Base-by-base conservation (phyloP, 2,329 filamentous ascomycete species). In the Daldinia eschscholtzii region DNA sequence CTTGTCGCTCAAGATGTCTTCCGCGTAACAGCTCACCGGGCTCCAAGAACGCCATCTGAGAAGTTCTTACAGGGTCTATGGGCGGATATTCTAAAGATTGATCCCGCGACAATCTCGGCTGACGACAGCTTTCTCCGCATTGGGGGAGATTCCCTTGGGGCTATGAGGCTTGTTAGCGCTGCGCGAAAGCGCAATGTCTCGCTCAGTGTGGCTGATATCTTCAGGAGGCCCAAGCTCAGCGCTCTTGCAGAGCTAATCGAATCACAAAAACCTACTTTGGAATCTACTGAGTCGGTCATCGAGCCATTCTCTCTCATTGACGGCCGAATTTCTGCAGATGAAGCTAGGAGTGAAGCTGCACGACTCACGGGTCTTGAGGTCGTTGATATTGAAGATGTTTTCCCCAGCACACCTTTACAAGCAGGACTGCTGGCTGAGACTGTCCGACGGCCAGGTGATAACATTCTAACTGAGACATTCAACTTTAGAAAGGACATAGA, bases 61-160 rank as follows among this genome's bases (percentile, higher is more conserved):
- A 62, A 37, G 23, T 37, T 48, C 18, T 50, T 70, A 30, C 61
- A 57, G 26, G 26, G 59, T 15, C 57, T 67, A 1, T 66, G 65
- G 70, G 67, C 62, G n/a, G 7, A 26, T 10, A 62, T 70, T 26
- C 64, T 68, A 9, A 50, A 60, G 6, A 56, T 72, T 28, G 23
- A 65, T 6, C 18, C 57, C 7, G 13, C 23, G 4, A 28, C 30
- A n/a, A 65, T 71, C 23, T 63, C 62, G n/a, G 41, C 58, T 12
- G 41, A 62, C 13, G 70, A 70, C 46, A 73, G 65, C 57, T 74
- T 75, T 57, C 68, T 75, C 35, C 37, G 58, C n/a, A 64, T 76
- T 4, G 74, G 74, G 6, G 74, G 74, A n/a, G 68, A 75, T 57
- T 76, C 74, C 12, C 64, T 75, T n/a, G 26, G 33, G 15, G 68